Conservation (phyloP, 139 green algal genomes). For the Monoraphidium neglectum region DNA sequence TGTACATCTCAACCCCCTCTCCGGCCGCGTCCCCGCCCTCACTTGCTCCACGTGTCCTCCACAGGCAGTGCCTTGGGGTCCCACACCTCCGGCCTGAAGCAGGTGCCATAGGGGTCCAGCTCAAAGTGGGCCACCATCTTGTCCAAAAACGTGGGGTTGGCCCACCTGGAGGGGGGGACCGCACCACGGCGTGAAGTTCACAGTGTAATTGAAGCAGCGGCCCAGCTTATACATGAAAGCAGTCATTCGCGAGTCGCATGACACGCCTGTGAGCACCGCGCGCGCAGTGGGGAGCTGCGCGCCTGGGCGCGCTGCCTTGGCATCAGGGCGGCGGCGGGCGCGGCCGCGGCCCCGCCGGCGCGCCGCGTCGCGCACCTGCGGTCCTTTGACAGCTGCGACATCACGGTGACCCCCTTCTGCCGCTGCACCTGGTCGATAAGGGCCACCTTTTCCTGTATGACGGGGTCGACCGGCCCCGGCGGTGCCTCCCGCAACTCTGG, state of each 20-base stretch:
- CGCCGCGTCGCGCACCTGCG: too few species aligned
- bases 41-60: constrained; percentile 8
- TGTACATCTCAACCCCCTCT: background rate
- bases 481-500: constrained; percentile 23
- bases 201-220: too few species aligned
- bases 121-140: constrained; percentile 70
- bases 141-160: constrained; percentile 76
- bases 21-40: too few species aligned
- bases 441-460: constrained; percentile 16
- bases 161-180: too few species aligned
- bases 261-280: too few species aligned
- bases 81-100: constrained; percentile 46
- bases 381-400: constrained; percentile 12
- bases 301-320: too few species aligned
- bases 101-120: constrained; percentile 63
- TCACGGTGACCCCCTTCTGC: constrained; percentile 4
- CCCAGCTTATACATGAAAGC: too few species aligned
- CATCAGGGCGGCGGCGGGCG: too few species aligned
- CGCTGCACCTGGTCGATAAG: constrained; percentile 6
- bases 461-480: constrained; percentile 6
- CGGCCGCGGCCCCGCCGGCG: too few species aligned
- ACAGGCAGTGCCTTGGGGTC: constrained; percentile 8
- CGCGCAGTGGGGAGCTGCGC: too few species aligned
- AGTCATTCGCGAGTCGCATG: too few species aligned
- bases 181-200: too few species aligned